Evolutionary conservation across 805 yeast genomes (phyloP).

Genomic region (Candida caryicola): DNA sequence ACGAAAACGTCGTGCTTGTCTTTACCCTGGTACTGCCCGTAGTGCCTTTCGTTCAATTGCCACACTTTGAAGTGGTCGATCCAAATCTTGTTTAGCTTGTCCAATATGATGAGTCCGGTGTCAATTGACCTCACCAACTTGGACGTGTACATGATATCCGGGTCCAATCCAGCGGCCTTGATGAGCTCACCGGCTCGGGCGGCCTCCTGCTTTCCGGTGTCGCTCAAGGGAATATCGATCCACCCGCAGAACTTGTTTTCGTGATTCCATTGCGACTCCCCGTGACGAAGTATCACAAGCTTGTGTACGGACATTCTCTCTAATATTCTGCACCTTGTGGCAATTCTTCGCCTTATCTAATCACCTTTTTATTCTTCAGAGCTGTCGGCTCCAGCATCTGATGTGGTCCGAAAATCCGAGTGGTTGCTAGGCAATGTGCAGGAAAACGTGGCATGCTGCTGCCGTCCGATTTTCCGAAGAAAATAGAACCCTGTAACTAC

Average conservation of each 20-base stretch:
- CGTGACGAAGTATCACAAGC: constrained; percentile 43
- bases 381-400: no score
- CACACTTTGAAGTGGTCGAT: constrained; percentile 38
- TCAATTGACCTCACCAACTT: constrained; percentile 39
- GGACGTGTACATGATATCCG: constrained; percentile 37
- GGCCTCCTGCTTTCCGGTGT: constrained; percentile 40
- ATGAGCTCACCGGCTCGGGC: constrained; percentile 37
- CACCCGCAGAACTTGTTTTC: constrained; percentile 45
- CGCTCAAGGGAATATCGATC: constrained; percentile 41
- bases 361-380: no score
- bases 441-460: no score
- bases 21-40: constrained; percentile 42
- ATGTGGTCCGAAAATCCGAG: no score
- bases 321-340: no score
- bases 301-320: constrained; percentile 20
- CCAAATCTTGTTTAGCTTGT: constrained; percentile 31
- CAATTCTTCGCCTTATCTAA: no score
- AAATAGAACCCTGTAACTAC: no score
- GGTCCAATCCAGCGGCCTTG: constrained; percentile 21
- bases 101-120: constrained; percentile 39
- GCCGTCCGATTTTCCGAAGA: no score
- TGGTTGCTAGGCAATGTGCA: no score
- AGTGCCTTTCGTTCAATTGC: constrained; percentile 45
- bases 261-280: constrained; percentile 43
- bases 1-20: constrained; percentile 36